Base-by-base conservation (phyloP, 1,284 basidiomycete species). In the Trametes polyzona region DNA sequence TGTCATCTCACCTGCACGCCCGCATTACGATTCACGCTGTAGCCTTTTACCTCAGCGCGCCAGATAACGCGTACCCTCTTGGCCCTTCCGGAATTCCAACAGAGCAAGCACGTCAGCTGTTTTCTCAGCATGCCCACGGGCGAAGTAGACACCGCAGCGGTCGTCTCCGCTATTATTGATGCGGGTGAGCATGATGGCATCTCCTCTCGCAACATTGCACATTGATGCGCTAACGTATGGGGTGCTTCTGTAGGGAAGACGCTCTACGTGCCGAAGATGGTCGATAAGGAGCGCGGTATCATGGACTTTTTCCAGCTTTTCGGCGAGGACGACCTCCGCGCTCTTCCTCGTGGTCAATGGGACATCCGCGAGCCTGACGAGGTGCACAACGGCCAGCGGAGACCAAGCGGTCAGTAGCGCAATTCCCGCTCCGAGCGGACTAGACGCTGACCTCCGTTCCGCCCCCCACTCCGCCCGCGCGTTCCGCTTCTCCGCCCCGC, bases 51-150 rank as follows among this genome's bases (percentile, higher is more conserved):
- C 54, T 32, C 53, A 91, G 90, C 89, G 19, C 76, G 75, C 58
- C 76, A 76, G 40, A 79, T 90, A 43, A 71, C 78, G 74, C 57
- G 72, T 89, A 35, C 63, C 84, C 29, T 70, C 78, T 0, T 72
- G 83, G 16, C 75, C 81, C 16, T 75, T 77, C 24, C 61, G 42
- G 61, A 63, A 48, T 88, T 90, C 65, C 71, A 76, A 39, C 66
- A 67, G 36, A 78, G 78, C 53, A 77, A 70, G 57, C 76, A 76
- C 14, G 68, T 91, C 27, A 84, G 87, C 73, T 92, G 90, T 70
- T 92, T 87, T 69, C 75, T 92, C 43, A 91, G 83, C 72, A 92
- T 92, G 90, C 87, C 88, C 12, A 69, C 78, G 10, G 87, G 80
- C 9, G 90, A 92, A 65, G 75, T 86, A 37, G 79, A 87, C 64